Conservation (phyloP, 2,329 filamentous ascomycete species). For the Rosellinia necatrix region DNA sequence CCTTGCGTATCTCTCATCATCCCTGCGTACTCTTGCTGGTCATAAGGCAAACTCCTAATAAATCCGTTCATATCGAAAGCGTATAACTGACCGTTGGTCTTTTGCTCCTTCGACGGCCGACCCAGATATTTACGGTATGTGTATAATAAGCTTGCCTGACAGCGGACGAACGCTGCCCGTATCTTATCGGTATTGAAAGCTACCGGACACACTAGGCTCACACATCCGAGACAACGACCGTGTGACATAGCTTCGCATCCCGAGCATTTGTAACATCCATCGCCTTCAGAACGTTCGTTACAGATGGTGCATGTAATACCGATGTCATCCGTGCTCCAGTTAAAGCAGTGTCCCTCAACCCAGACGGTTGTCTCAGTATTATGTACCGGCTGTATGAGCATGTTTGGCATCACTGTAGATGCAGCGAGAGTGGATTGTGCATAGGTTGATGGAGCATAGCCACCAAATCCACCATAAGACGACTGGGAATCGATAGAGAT, state of each 20-base stretch:
- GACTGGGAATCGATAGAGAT: conserved; percentile 69
- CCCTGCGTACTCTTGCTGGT: conserved; percentile 66
- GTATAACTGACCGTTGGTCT: conserved; percentile 62
- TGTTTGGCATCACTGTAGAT: conserved; percentile 84
- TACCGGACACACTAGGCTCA: conserved; percentile 66
- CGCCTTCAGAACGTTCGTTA: conserved; percentile 72
- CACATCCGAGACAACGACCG: conserved; percentile 64
- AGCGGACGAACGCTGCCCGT: conserved; percentile 66
- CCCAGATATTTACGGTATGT: conserved; percentile 68
- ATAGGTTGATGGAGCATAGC: conserved; percentile 82
- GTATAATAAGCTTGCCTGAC: conserved; percentile 67
- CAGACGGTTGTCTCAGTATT: conserved; percentile 81
- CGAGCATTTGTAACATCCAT: conserved; percentile 76
- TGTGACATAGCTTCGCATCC: conserved; percentile 65
- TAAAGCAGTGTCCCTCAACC: conserved; percentile 84
- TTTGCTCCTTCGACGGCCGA: conserved; percentile 64
- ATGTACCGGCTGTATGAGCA: conserved; percentile 76
- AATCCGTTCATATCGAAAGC: conserved; percentile 70
- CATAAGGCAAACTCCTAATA: conserved; percentile 66
- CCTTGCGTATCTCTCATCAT: conserved; percentile 72
- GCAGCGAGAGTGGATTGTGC: conserved; percentile 85
- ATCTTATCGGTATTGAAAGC: conserved; percentile 67
- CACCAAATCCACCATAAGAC: conserved; percentile 71
- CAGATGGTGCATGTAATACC: conserved; percentile 72
- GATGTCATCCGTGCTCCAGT: conserved; percentile 64